Percentiles rank a stretch among this genome's conserved stretches.
Conservation (phyloP, 73 alveolate genomes). For the Paramecium biaurelia region DNA sequence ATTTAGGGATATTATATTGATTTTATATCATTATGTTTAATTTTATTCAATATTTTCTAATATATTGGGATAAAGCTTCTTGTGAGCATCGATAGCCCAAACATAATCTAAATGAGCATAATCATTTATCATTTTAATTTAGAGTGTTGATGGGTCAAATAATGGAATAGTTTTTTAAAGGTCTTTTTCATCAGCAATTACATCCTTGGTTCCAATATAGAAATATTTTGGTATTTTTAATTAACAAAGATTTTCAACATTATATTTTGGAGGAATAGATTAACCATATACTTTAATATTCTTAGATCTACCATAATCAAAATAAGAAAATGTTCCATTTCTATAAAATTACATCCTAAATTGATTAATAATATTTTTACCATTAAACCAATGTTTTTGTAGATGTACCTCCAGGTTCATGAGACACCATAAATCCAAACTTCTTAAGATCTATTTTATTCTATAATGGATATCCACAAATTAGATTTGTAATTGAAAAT, state of each 20-base stretch:
- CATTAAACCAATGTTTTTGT: slow-evolving; percentile 39
- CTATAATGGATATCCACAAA: slow-evolving; percentile 65
- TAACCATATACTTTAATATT: slow-evolving; percentile 73
- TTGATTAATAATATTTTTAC: not conserved
- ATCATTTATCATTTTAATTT: slow-evolving; percentile 4
- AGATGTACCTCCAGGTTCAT: slow-evolving; percentile 89
- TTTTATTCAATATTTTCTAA: not conserved
- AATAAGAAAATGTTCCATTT: slow-evolving; percentile 67
- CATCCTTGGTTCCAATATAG: slow-evolving; percentile 59
- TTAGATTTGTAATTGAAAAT: slow-evolving; percentile 65
- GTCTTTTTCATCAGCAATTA: slow-evolving; percentile 48
- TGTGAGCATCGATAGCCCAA: slow-evolving; percentile 65
- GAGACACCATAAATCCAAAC: slow-evolving; percentile 72
- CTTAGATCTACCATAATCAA: slow-evolving; percentile 73
- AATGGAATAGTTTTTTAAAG: not conserved
- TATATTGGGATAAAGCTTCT: slow-evolving; percentile 31
- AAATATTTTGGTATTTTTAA: slow-evolving; percentile 53
- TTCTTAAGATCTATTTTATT: slow-evolving; percentile 70
- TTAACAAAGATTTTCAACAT: slow-evolving; percentile 65
- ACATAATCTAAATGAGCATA: slow-evolving; percentile 70
- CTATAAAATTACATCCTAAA: slow-evolving; percentile 79
- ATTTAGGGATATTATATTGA: not conserved
- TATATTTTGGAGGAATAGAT: slow-evolving; percentile 73
- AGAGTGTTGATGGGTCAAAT: slow-evolving; percentile 2
- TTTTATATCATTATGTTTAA: not conserved